These are phyloP conservation scores for Candida verbasci DNA, from an alignment of 805 yeast species.

Conservation along the genomic window DNA sequence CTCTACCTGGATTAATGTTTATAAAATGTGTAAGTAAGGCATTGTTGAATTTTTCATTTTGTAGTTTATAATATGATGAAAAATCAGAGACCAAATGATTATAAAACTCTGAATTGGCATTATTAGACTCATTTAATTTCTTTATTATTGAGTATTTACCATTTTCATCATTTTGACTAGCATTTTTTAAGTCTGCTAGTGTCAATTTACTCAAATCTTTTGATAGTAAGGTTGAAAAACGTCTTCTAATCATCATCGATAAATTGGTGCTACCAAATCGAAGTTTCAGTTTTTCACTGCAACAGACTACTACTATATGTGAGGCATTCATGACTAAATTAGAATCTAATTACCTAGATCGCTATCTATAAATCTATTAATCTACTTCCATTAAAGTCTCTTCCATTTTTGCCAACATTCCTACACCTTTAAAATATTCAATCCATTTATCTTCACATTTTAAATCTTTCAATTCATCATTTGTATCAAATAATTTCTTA, in stretches of 20 bases:
- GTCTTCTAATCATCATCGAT: conserved; percentile 1
- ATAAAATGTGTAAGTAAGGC: conserved; percentile 23
- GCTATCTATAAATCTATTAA: no score
- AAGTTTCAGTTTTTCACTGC: no score
- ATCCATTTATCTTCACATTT: conserved; percentile 43
- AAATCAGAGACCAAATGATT: conserved; percentile 15
- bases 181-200: conserved; percentile 3
- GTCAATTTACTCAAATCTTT: conserved; percentile 7
- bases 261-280: no score
- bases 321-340: no score
- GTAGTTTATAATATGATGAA: conserved; percentile 24
- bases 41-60: conserved; percentile 13
- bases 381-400: conserved; percentile 4
- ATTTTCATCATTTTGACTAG: conserved; percentile 8
- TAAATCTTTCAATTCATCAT: conserved; percentile 41
- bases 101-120: conserved; percentile 11
- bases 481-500: conserved; percentile 41
- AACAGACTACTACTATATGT: no score
- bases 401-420: conserved; percentile 47
- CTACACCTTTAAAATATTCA: conserved; percentile 49
- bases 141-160: conserved; percentile 11
- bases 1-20: conserved; percentile 50
- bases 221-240: conserved; percentile 6
- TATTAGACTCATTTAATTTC: conserved; percentile 9
- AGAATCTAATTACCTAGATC: no score